Evolutionary conservation across 2,329 filamentous ascomycete genomes (phyloP), one percentile per base, ranked within the genome.

Genomic region (Lecanoromycetidae sp.): DNA sequence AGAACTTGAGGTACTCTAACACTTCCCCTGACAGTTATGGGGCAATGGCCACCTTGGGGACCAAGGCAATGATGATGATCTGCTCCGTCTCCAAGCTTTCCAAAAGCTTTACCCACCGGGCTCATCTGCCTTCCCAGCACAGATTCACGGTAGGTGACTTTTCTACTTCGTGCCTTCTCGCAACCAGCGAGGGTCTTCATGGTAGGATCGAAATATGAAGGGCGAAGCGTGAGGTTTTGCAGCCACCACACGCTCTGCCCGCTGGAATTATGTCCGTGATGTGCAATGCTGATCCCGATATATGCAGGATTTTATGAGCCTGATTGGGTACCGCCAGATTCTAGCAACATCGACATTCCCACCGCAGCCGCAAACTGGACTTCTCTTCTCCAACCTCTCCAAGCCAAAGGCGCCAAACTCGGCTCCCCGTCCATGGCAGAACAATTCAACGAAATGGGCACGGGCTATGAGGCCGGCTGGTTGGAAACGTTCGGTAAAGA

Each of bases 231-330:
- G n/a, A n/a, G n/a, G n/a, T n/a, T n/a, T n/a, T n/a, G n/a, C n/a
- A n/a, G n/a, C n/a, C n/a, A n/a, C n/a, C n/a, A n/a, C n/a, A n/a
- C n/a, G n/a, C n/a, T n/a, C n/a, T n/a, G n/a, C n/a, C n/a, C n/a
- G n/a, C n/a, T n/a, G n/a, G n/a, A n/a, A n/a, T n/a, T n/a, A n/a
- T n/a, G n/a, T n/a, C n/a, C n/a, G n/a, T n/a, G n/a, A n/a, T n/a
- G n/a, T n/a, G n/a, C n/a, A n/a, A n/a, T n/a, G n/a, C n/a, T n/a
- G n/a, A n/a, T n/a, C 27, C 4, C 6, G 27, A 33, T 55, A 58
- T 42, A 58, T 60, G 54, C 59, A 48, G 58, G 58, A 15, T 60
- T 60, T 51, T 59, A 58, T 54, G 57, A 60, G 40, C 58, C 57
- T 19, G 57, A 60, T 42, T 60, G 58, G 52, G 35, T 39, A 25